Percentiles rank a stretch among this genome's conserved stretches.
These are phyloP conservation scores for Cystobasidiaceae sp. DNA, from an alignment of 1,284 basidiomycete genomes.

Conservation along the genomic window DNA sequence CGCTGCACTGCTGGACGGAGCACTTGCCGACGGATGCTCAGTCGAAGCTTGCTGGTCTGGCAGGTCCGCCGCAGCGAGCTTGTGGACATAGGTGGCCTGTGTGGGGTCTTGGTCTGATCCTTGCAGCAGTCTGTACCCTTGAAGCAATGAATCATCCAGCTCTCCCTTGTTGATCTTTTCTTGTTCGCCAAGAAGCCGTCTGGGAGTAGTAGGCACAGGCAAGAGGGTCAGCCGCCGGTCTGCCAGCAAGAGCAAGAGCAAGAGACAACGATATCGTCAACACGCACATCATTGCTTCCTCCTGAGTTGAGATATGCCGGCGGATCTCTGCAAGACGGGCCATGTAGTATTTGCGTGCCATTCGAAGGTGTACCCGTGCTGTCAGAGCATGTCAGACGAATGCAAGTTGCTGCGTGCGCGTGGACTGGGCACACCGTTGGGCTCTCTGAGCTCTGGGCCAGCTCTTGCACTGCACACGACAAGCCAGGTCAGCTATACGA, in stretches of 20 bases:
- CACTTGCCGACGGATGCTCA: no score
- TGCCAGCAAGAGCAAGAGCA: neutral
- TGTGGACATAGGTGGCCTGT: neutral
- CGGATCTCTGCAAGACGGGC: neutral
- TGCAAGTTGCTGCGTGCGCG: neutral
- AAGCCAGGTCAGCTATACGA: neutral
- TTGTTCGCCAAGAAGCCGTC: neutral
- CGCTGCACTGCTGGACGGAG: no score
- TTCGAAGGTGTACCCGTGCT: conserved; percentile 3
- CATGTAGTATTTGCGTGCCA: conserved; percentile 10
- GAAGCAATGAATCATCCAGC: neutral
- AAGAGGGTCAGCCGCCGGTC: neutral
- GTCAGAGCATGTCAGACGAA: neutral
- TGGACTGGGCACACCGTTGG: neutral
- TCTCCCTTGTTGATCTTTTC: neutral
- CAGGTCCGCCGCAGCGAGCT: neutral
- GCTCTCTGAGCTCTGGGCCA: neutral
- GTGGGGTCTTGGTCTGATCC: neutral
- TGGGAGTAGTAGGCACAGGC: neutral
- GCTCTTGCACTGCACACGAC: neutral
- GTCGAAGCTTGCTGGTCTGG: neutral
- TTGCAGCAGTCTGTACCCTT: neutral
- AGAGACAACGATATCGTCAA: neutral
- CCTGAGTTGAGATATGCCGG: neutral
- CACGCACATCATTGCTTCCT: conserved; percentile 10